Base-by-base conservation (phyloP, 805 yeast species). In the Kodamaea fukazawae region DNA sequence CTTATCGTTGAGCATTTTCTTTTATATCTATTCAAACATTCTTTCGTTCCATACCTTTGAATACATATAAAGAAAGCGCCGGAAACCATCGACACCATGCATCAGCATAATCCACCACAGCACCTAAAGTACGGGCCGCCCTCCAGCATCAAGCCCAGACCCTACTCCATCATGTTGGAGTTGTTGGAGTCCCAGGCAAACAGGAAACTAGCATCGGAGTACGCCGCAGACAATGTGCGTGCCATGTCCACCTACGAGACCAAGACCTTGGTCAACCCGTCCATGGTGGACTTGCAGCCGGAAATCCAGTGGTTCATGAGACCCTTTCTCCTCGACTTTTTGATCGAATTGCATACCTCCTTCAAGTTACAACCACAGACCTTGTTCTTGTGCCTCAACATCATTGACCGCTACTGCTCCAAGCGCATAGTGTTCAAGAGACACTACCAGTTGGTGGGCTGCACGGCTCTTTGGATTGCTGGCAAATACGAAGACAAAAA, bases 401-500 rank as follows among this genome's bases (percentile, higher is more conserved):
- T 71, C 34, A 64, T 71, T 31, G 76, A 71, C 51, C 58, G 75
- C 38, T 70, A 70, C 53, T 70, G 75, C 44, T 64, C 74, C 31
- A 67, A 67, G 46, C 53, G 75, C 43, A 67, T 70, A 15, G 75
- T 70, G 13, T 70, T 70, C 51, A 70, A 70, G 52, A 60, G 73
- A 44, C 75, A 67, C 53, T 71, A 68, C 50, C 76, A 67, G 52
- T 56, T 67, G 44, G 76, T 70, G 17, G 74, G 72, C 4, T 70
- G 72, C 53, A 70, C 72, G 25, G 73, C 73, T 14, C 63, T 67
- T 36, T 71, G 71, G 73, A 68, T 71, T 32, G 73, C 76, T 18
- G 70, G 66, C 32, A 68, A 69, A 53, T 78, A 76, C 54, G 83
- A 78, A 53, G 83, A 78, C 51, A 78, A 78, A 51, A 78, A 78